Conservation (phyloP, 345 rosid species). For the Boechera divaricarpa region DNA sequence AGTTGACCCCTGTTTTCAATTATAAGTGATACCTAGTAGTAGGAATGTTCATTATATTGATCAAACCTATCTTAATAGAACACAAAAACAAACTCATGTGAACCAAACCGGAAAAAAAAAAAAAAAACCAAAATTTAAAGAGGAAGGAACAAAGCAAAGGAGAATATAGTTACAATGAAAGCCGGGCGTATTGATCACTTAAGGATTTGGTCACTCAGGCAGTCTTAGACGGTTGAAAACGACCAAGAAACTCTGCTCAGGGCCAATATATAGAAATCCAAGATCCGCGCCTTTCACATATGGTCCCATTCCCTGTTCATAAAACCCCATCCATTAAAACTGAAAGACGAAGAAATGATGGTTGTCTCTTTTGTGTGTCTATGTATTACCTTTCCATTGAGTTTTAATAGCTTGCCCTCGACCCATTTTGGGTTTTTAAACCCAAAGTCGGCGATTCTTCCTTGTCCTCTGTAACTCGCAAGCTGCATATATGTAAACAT, state of each 20-base stretch:
- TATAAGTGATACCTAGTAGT: neutral
- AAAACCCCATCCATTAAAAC: conserved; percentile 21
- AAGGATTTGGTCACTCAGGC: conserved; percentile 67
- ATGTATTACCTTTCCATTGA: conserved; percentile 76
- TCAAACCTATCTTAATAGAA: neutral
- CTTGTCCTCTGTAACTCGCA: conserved; percentile 86
- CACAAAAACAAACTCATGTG: neutral
- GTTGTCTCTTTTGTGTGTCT: conserved; percentile 13
- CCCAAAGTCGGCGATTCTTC: conserved; percentile 88
- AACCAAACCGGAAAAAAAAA: neutral
- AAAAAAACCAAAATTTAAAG: neutral
- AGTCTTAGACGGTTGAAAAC: conserved; percentile 83
- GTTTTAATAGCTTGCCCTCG: conserved; percentile 85
- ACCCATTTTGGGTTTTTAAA: conserved; percentile 88
- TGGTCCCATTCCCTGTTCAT: conserved; percentile 75
- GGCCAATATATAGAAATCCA: conserved; percentile 82
- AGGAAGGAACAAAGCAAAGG: conserved; percentile 19
- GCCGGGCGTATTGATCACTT: conserved; percentile 46
- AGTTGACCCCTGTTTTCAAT: neutral
- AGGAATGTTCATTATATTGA: neutral
- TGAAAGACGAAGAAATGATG: neutral
- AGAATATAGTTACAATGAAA: conserved; percentile 15
- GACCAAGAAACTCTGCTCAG: conserved; percentile 91
- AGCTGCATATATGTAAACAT: conserved; percentile 52
- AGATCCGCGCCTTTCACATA: conserved; percentile 87